Percentiles rank a stretch among this genome's conserved stretches.
These are phyloP conservation scores for Piloderma croceum DNA, from an alignment of 768 basidiomycete genomes.

Conservation along the genomic window DNA sequence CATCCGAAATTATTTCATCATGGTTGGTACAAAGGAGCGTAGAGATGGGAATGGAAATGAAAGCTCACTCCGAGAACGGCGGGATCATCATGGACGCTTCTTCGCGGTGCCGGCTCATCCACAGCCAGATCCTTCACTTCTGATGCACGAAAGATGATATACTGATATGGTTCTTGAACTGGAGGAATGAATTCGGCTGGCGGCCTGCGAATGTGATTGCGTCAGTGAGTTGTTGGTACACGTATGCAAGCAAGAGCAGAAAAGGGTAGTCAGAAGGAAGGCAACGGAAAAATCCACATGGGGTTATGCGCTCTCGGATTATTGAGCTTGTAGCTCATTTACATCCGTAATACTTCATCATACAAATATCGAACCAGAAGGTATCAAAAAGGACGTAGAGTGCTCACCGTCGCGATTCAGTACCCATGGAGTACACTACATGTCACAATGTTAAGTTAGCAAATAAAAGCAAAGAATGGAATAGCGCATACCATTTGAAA, in stretches of 20 bases:
- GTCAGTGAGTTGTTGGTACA: too few species aligned
- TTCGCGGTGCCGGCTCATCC: constrained; percentile 54
- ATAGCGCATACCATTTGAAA: constrained; percentile 66
- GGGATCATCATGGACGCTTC: constrained; percentile 77
- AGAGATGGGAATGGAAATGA: constrained; percentile 12
- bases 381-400: not conserved
- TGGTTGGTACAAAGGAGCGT: constrained; percentile 6
- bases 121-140: constrained; percentile 88
- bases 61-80: constrained; percentile 72
- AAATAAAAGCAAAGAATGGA: not conserved
- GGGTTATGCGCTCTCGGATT: constrained; percentile 33
- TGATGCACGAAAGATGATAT: constrained; percentile 87
- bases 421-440: constrained; percentile 81
- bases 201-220: constrained; percentile 39
- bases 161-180: constrained; percentile 77
- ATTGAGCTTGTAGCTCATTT: constrained; percentile 20
- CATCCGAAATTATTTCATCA: constrained; percentile 39
- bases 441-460: not conserved
- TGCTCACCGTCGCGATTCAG: constrained; percentile 73
- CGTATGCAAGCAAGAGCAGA: constrained; percentile 8
- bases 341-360: constrained; percentile 36
- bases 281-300: constrained; percentile 61
- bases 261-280: constrained; percentile 48
- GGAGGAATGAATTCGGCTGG: constrained; percentile 78
- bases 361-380: not conserved